A percentile compares a stretch with the other conserved stretches of the same genome.
phyloP scores from a whole-genome alignment of 1,139 yeast species.

The Pichia sp. region DNA sequence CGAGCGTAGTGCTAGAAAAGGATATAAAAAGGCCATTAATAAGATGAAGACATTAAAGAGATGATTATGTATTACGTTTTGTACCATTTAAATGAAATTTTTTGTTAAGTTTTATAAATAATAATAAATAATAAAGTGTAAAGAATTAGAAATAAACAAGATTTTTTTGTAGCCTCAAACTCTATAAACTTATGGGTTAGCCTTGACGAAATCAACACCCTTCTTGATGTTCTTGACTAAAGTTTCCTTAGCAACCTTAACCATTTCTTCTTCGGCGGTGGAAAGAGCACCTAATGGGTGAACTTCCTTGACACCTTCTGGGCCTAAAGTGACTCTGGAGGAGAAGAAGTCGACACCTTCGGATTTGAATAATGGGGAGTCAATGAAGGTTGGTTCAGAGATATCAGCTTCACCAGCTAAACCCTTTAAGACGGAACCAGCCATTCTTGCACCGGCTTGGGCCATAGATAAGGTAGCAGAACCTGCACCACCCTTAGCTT shows the following conservation, averaged over 20 bases:
- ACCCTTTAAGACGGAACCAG: conserved; percentile 82
- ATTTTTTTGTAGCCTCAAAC: not conserved
- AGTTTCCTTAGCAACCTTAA: conserved; percentile 80
- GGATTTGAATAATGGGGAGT: conserved; percentile 77
- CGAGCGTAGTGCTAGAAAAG: conserved; percentile 57
- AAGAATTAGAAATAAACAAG: not conserved
- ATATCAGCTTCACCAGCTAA: conserved; percentile 66
- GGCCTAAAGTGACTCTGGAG: conserved; percentile 85
- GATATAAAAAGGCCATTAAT: conserved; percentile 52
- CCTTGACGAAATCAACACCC: conserved; percentile 61
- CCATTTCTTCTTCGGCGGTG: conserved; percentile 68
- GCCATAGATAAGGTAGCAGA: conserved; percentile 99
- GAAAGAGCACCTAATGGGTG: conserved; percentile 60
- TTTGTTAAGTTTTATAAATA: not conserved
- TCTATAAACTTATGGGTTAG: conserved; percentile 32
- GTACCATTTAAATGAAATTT: too few relatives aligned
- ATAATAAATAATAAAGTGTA: not conserved
- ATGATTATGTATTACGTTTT: not conserved
- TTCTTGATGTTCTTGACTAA: conserved; percentile 72
- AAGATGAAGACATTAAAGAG: conserved; percentile 31
- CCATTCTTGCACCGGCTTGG: conserved; percentile 94
- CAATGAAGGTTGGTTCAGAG: conserved; percentile 78
- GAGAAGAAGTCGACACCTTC: conserved; percentile 94
- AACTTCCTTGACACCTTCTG: conserved; percentile 81
- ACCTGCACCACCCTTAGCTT: conserved; percentile 99